Conservation (phyloP, 2,329 filamentous ascomycete genomes). For the Aspergillus glaucus region DNA sequence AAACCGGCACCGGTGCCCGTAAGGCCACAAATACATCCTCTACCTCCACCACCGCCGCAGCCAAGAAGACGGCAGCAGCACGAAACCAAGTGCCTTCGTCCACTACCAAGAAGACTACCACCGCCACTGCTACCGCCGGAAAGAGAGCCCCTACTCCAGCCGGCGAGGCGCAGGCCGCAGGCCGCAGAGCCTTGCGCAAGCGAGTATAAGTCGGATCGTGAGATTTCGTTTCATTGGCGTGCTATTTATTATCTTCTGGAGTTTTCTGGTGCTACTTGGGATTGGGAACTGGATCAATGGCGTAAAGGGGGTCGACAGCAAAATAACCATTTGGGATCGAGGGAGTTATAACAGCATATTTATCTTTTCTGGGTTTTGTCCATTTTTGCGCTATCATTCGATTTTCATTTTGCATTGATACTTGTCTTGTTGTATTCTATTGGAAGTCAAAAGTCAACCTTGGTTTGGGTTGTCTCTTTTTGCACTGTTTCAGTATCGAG, state of each 20-base stretch:
- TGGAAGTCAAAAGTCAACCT: too few species aligned
- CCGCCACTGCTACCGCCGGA: constrained; percentile 26
- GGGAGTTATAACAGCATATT: not conserved
- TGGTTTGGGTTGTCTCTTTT: too few species aligned
- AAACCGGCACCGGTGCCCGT: constrained; percentile 21
- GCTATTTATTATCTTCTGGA: not conserved
- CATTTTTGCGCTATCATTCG: too few species aligned
- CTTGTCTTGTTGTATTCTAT: too few species aligned
- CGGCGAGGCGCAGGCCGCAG: constrained; percentile 26
- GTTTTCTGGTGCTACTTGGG: not conserved
- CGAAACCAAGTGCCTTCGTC: constrained; percentile 28
- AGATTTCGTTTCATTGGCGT: not conserved
- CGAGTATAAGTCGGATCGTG: constrained; percentile 21
- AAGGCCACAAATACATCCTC: constrained; percentile 24
- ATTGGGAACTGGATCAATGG: not conserved
- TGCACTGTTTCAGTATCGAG: too few species aligned
- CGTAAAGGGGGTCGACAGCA: not conserved
- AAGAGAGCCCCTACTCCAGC: constrained; percentile 1
- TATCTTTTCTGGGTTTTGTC: too few species aligned
- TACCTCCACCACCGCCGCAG: constrained; percentile 11
- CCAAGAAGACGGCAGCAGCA: constrained; percentile 24
- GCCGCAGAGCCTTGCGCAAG: constrained; percentile 37
- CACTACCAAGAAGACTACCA: constrained; percentile 29
- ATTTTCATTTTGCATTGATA: too few species aligned
- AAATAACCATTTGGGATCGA: not conserved